Evolutionary conservation across 140 eudicot species (phyloP).

Genomic region (Senecio squalidus): DNA sequence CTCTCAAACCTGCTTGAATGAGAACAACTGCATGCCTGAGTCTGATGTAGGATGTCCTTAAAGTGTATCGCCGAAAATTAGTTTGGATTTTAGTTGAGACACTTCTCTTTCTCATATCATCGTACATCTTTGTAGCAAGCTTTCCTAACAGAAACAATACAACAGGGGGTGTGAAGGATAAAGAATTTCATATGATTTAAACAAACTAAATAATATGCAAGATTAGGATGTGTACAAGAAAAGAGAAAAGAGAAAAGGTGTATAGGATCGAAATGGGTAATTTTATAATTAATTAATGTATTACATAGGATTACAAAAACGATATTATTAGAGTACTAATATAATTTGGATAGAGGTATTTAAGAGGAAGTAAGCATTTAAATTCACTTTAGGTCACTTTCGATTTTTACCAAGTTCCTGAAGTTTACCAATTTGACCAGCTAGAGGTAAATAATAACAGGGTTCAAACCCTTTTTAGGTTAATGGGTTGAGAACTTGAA

Average conservation of each 20-base stretch:
- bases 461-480: too few species aligned
- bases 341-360: too few species aligned
- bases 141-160: conserved; percentile 38
- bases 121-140: conserved; percentile 51
- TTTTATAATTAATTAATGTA: too few species aligned
- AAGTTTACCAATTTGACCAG: too few species aligned
- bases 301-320: too few species aligned
- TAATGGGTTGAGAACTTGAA: too few species aligned
- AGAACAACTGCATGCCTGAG: conserved; percentile 44
- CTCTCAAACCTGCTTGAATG: conserved; percentile 66
- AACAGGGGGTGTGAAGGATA: conserved; percentile 1
- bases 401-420: too few species aligned
- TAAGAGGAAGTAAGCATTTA: too few species aligned
- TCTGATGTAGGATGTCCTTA: conserved; percentile 38
- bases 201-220: conserved; percentile 1
- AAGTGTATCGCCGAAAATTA: conserved; percentile 44
- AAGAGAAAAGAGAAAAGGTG: neutral
- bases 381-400: too few species aligned
- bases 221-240: conserved; percentile 5
- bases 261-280: too few species aligned
- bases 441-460: too few species aligned
- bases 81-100: conserved; percentile 58
- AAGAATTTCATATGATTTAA: conserved; percentile 1
- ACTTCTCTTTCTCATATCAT: conserved; percentile 38
- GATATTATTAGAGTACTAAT: too few species aligned